Evolutionary conservation across 805 yeast genomes (phyloP).

Genomic region (Kregervanrija fluxuum): DNA sequence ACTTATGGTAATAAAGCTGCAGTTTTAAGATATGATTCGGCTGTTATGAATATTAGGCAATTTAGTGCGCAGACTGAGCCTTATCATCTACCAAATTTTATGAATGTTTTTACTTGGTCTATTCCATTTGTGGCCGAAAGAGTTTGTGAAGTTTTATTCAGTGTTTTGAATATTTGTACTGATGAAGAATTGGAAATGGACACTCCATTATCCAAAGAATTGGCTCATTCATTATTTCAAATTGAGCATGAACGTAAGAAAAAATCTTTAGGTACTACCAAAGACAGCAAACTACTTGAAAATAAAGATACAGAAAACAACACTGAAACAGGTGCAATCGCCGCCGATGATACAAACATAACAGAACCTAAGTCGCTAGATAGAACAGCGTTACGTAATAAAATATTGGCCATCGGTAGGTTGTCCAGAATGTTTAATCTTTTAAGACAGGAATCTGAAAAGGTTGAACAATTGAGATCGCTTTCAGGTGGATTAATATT

Average conservation of each 20-base stretch:
- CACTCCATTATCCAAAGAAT: constrained; percentile 41
- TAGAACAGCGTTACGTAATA: constrained; percentile 58
- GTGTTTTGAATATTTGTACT: constrained; percentile 87
- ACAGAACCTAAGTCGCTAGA: constrained; percentile 14
- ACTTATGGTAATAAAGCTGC: constrained; percentile 94
- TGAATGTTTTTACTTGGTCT: constrained; percentile 98
- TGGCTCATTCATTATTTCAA: constrained; percentile 27
- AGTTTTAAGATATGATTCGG: constrained; percentile 80
- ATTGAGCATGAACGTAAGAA: constrained; percentile 7
- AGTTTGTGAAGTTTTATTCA: constrained; percentile 85
- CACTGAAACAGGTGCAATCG: constrained; percentile 2
- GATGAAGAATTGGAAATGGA: constrained; percentile 88
- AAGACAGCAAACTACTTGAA: neutral
- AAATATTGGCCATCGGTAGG: constrained; percentile 93
- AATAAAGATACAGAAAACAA: constrained; percentile 1
- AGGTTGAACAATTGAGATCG: constrained; percentile 72
- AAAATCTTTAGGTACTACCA: neutral
- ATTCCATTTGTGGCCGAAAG: constrained; percentile 96
- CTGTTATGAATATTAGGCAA: constrained; percentile 92
- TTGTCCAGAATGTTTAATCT: constrained; percentile 91
- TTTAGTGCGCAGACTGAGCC: constrained; percentile 93
- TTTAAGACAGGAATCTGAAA: constrained; percentile 82
- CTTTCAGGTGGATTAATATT: constrained; percentile 59
- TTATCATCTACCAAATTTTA: constrained; percentile 91
- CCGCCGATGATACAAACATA: constrained; percentile 14